Percentiles rank a stretch among this genome's conserved stretches.
Conservation (phyloP, 169 alveolate species). For the Neospora caninum region DNA sequence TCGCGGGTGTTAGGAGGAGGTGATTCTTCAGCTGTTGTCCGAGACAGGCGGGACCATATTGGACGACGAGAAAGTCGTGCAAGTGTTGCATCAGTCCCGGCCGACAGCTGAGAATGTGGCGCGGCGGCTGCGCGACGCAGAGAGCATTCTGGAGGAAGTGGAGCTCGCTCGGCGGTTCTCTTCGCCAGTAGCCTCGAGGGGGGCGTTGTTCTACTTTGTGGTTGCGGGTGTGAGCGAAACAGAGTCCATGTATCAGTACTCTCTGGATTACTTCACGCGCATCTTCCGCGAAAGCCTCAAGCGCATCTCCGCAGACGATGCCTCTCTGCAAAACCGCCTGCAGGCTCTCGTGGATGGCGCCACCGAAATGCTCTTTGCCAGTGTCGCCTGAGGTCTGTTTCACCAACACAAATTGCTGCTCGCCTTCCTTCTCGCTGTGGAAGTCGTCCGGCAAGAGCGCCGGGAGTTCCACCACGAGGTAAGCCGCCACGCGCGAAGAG, state of each 20-base stretch:
- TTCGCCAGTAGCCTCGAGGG: constrained; percentile 94
- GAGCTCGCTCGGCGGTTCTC: constrained; percentile 93
- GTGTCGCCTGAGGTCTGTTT: constrained; percentile 91
- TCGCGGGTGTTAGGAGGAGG: background rate
- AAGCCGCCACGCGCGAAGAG: constrained; percentile 33
- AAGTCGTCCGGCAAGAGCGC: constrained; percentile 76
- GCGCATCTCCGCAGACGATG: constrained; percentile 51
- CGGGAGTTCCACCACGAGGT: constrained; percentile 65
- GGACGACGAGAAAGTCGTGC: constrained; percentile 49
- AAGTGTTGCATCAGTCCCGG: constrained; percentile 41
- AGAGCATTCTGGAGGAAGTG: constrained; percentile 86
- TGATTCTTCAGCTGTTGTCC: constrained; percentile 53
- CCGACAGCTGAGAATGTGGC: constrained; percentile 74
- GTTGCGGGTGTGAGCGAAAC: constrained; percentile 73
- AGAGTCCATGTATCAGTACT: constrained; percentile 79
- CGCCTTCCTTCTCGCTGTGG: constrained; percentile 88
- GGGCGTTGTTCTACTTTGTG: constrained; percentile 90
- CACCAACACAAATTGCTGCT: constrained; percentile 89
- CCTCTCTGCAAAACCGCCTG: constrained; percentile 79
- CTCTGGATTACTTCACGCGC: constrained; percentile 88
- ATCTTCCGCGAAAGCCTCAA: constrained; percentile 72
- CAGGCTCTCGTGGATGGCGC: constrained; percentile 82
- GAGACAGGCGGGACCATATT: constrained; percentile 53
- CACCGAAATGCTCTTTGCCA: constrained; percentile 83
- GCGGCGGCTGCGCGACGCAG: constrained; percentile 86